Evolutionary conservation across 1,139 yeast species (phyloP).

Genomic region (Suhomyces bribrorum): DNA sequence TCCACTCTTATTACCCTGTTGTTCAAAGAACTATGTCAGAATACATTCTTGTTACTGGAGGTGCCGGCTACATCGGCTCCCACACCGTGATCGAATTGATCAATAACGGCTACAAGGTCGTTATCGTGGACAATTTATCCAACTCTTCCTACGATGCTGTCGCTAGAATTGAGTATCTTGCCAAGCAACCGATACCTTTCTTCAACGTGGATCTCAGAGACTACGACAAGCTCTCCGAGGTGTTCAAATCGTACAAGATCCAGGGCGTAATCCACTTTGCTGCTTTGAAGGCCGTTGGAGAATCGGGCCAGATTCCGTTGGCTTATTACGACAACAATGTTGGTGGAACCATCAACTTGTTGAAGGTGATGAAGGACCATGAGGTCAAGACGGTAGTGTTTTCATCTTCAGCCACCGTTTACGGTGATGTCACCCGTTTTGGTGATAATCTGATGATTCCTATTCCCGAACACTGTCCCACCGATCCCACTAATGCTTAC

Average conservation of each 20-base stretch:
- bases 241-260: slow-evolving; percentile 54
- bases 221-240: slow-evolving; percentile 43
- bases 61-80: slow-evolving; percentile 87
- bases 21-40: slow-evolving; percentile 8
- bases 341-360: slow-evolving; percentile 60
- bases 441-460: slow-evolving; percentile 63
- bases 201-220: slow-evolving; percentile 61
- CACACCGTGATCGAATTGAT: slow-evolving; percentile 73
- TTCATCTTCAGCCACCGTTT: slow-evolving; percentile 81
- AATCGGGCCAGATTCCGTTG: slow-evolving; percentile 72
- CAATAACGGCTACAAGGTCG: slow-evolving; percentile 65
- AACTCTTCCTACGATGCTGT: slow-evolving; percentile 73
- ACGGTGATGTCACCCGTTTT: slow-evolving; percentile 79
- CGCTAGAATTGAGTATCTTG: slow-evolving; percentile 62
- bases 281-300: slow-evolving; percentile 86
- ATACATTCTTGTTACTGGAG: slow-evolving; percentile 76
- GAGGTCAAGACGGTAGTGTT: slow-evolving; percentile 65
- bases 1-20: not conserved
- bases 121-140: slow-evolving; percentile 68
- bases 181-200: slow-evolving; percentile 52
- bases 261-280: slow-evolving; percentile 77
- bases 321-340: slow-evolving; percentile 71
- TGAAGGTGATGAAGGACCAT: slow-evolving; percentile 52
- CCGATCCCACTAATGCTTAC: slow-evolving; percentile 75
- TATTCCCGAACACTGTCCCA: slow-evolving; percentile 77